phyloP scores from a whole-genome alignment of 2,329 filamentous ascomycete genomes.

The Colletotrichum melonis region DNA sequence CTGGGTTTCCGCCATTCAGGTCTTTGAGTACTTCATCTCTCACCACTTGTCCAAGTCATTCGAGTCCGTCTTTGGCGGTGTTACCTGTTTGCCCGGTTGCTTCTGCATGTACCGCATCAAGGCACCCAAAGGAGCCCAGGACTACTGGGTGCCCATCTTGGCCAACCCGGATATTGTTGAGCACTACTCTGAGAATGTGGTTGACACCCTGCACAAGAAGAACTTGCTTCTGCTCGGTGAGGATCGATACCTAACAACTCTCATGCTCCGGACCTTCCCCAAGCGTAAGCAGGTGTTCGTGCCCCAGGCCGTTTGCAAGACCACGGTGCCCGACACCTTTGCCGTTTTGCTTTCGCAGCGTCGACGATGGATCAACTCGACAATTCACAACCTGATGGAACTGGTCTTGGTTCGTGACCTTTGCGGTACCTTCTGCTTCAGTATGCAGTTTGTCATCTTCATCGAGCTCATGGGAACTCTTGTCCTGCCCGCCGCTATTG shows the following conservation, averaged over 20 bases:
- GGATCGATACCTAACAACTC: conserved; percentile 93
- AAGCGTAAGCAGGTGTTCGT: conserved; percentile 99
- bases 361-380: conserved; percentile 99
- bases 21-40: conserved; percentile 99
- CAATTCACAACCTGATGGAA: conserved; percentile 98
- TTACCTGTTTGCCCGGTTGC: conserved; percentile 97
- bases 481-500: conserved; percentile 94
- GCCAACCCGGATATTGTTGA: conserved; percentile 99
- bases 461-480: conserved; percentile 95
- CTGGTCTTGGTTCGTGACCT: conserved; percentile 94
- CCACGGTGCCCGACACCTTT: conserved; percentile 93
- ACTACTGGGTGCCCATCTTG: conserved; percentile 99
- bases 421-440: conserved; percentile 99
- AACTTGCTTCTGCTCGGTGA: conserved; percentile 91
- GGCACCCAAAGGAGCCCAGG: conserved; percentile 96
- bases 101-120: conserved; percentile 99
- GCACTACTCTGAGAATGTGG: conserved; percentile 99
- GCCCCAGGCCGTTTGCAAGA: conserved; percentile 98
- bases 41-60: conserved; percentile 98
- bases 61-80: conserved; percentile 98
- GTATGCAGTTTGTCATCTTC: conserved; percentile 98
- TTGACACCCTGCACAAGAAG: conserved; percentile 98
- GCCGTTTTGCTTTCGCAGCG: conserved; percentile 93
- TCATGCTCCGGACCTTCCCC: conserved; percentile 98
- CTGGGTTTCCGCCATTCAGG: conserved; percentile 98